Evolutionary conservation across 202 grass and related monocot species (phyloP), one percentile per base, ranked within the genome.

Genomic region (Panicum virgatum): DNA sequence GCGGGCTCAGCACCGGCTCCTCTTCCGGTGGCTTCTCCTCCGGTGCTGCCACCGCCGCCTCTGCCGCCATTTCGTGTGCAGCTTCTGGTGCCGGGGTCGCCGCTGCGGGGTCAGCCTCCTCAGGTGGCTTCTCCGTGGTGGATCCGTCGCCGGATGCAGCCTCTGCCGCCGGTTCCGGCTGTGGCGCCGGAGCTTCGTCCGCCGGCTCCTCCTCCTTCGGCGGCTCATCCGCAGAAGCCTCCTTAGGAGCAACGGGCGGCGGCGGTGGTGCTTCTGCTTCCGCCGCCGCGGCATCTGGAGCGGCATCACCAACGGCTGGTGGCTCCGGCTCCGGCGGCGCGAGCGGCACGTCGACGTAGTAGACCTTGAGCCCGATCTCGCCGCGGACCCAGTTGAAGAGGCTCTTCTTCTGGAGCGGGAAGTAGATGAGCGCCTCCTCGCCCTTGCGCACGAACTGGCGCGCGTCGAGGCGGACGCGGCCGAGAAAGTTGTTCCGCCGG

Each of bases 381-480:
- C 96, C 92, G 60, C 90, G 91, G 19, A 95, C 88, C 96, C 96
- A 98, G 82, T 67, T 69, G 58, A 91, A 93, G 77, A 93, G 81
- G 58, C 53, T 84, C 86, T 94, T 98, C 77, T 93, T 98, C 90
- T 95, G 73, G 30, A 98, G 84, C 37, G 95, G 86, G 50, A 98
- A 95, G 63, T 86, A 86, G 57, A 95, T 91, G 61, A 93, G 82
- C 44, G 96, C 96, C 88, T 98, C 96, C 90, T 95, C 96, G 43
- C 96, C 96, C 87, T 88, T 88, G 58, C 84, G 86, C 63, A 98
- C 92, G 77, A 93, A 89, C 78, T 83, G 89, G 32, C 90, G 80
- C 8, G 88, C 86, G 77, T 98, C 88, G 62, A 98, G 66, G 66
- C 86, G 80, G 56, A 98, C 92, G 86, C 87, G 86, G 54, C 96